These are phyloP conservation scores for Fraxinus sp. DNA, from an alignment of 305 asterid genomes.

Conservation along the genomic window DNA sequence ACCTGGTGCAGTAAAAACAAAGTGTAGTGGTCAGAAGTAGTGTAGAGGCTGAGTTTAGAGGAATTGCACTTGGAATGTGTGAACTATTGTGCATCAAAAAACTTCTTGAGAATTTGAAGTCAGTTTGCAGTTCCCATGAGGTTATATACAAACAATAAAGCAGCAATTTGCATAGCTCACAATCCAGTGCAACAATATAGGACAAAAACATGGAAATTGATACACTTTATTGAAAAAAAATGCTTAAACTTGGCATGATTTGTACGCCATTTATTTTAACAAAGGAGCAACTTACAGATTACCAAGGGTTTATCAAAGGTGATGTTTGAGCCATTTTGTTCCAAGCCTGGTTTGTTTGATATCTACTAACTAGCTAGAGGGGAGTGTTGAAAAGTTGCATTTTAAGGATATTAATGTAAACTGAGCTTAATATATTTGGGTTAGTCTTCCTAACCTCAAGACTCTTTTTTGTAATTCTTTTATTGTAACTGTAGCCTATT, in stretches of 20 bases:
- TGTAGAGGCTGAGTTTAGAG: background rate
- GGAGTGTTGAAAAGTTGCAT: background rate
- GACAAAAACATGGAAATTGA: background rate
- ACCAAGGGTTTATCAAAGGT: background rate
- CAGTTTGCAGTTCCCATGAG: background rate
- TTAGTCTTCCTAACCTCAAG: background rate
- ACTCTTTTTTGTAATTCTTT: background rate
- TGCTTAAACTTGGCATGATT: background rate
- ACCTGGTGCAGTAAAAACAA: background rate
- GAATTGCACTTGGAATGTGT: background rate
- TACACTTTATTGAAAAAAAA: background rate
- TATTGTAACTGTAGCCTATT: background rate
- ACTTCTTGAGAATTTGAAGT: background rate
- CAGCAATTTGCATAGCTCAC: background rate
- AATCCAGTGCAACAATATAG: background rate
- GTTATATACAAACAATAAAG: background rate
- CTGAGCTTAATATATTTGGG: background rate
- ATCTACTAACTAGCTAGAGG: background rate
- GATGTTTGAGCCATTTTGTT: background rate
- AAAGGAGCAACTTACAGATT: background rate
- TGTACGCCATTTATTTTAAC: background rate
- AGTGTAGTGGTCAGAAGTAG: background rate
- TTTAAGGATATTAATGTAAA: background rate
- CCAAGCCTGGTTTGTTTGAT: background rate
- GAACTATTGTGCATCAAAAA: background rate